These are phyloP conservation scores for Haematococcus lacustris DNA, from an alignment of 139 green algal species.

Conservation along the genomic window DNA sequence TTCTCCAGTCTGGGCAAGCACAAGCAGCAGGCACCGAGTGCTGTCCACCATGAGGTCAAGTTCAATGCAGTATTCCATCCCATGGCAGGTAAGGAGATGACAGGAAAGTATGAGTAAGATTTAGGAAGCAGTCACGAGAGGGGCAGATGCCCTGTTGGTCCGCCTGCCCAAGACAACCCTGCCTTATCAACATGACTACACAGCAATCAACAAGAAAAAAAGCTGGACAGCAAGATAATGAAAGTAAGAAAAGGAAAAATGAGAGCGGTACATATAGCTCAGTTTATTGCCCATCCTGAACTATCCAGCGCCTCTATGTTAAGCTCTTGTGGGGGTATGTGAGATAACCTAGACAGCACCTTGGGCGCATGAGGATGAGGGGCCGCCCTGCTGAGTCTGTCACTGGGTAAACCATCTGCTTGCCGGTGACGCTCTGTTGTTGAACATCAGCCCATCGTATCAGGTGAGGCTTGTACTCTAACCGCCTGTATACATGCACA, in stretches of 20 bases:
- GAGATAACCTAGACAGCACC: constrained; percentile 22
- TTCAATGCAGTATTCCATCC: too few relatives aligned
- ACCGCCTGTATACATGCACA: constrained; percentile 38
- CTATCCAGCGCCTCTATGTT: background rate
- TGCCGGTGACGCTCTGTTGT: constrained; percentile 52
- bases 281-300: background rate
- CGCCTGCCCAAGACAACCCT: background rate
- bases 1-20: constrained; percentile 45
- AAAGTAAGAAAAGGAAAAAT: background rate
- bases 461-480: constrained; percentile 50
- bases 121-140: too few relatives aligned
- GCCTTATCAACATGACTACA: background rate
- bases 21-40: constrained; percentile 6
- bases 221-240: background rate
- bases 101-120: too few relatives aligned
- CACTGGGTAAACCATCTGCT: constrained; percentile 52
- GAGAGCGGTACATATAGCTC: background rate
- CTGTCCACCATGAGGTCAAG: too few relatives aligned
- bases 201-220: background rate
- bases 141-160: background rate
- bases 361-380: constrained; percentile 71
- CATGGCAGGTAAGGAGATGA: too few relatives aligned
- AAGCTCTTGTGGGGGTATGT: background rate
- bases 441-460: constrained; percentile 57
- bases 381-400: constrained; percentile 56